Evolutionary conservation across 805 yeast genomes (phyloP), one percentile per base, ranked within the genome.

Genomic region (Schizosaccharomyces osmophilus): DNA sequence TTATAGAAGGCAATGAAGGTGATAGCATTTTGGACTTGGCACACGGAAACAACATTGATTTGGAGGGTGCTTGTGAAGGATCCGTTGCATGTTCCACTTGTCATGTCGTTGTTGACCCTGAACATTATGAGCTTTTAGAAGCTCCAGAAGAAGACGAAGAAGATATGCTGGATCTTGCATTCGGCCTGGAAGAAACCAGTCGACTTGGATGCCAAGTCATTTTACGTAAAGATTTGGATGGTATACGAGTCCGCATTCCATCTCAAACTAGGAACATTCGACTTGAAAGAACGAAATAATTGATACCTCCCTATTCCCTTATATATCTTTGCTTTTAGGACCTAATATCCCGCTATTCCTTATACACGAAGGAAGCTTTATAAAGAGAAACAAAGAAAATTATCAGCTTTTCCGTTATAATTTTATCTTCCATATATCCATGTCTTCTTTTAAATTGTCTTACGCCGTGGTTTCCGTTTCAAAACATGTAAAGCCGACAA

Each of bases 31-130:
- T 93, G 70, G 98, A 93, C 70, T 87, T 93, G 62, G 98, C 97
- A 5, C 97, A 93, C 73, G 94, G 93, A 2, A 73, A 89, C 69
- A 84, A 89, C 67, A 72, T 93, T 63, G 98, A 93, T 66, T 89
- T 93, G 93, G 98, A 93, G 71, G 95, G 87, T 57, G 98, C 98
- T 0, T 93, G 98, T 73, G 98, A 98, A 26, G 98, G 97, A 3
- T 87, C 97, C 3, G 93, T 98, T 76, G 98, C 98, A 0, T 93
- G 98, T 71, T 88, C 97, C 4, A 93, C 98, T 0, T 93, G 98
- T 70, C 98, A 93, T 73, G 83, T 93, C 61, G 90, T 93, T 60
- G 88, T 93, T 48, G 98, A 93, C 70, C 97, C 98, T 0, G 96
- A 85, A 58, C 88, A 76, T 70, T 93, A 87, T 73, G 98, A 93